Percentiles rank a stretch among this genome's conserved stretches.
Evolutionary conservation across 768 basidiomycete genomes (phyloP).

Genomic region (Boletus pseudopeckii): DNA sequence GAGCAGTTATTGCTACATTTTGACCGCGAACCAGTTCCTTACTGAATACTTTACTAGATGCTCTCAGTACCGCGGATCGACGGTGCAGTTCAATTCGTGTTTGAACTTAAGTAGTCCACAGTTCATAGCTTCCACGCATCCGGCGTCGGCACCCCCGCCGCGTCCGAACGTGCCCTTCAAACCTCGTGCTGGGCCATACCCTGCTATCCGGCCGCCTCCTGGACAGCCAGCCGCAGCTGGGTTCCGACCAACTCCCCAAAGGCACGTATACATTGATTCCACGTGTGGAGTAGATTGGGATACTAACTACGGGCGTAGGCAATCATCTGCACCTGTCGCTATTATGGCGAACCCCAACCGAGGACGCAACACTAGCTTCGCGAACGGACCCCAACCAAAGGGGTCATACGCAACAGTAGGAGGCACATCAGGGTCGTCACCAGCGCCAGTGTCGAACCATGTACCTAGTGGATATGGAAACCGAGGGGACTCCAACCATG

Average conservation of each 20-base stretch:
- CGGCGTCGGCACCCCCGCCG: slow-evolving; percentile 48
- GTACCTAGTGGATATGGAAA: neutral
- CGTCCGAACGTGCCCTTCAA: slow-evolving; percentile 54
- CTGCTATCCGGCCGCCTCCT: slow-evolving; percentile 50
- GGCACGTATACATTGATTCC: slow-evolving; percentile 7
- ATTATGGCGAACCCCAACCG: slow-evolving; percentile 79
- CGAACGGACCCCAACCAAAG: slow-evolving; percentile 8
- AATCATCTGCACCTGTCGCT: slow-evolving; percentile 47
- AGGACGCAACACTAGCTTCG: slow-evolving; percentile 29
- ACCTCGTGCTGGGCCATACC: slow-evolving; percentile 65
- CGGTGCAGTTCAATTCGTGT: slow-evolving; percentile 82
- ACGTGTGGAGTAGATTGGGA: neutral
- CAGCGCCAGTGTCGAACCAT: neutral
- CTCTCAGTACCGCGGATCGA: slow-evolving; percentile 88
- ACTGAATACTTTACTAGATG: slow-evolving; percentile 48
- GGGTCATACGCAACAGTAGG: slow-evolving; percentile 11
- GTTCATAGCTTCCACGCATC: slow-evolving; percentile 73
- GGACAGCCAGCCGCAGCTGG: slow-evolving; percentile 58
- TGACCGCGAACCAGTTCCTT: neutral
- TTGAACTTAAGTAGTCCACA: slow-evolving; percentile 86
- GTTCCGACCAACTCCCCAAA: slow-evolving; percentile 54
- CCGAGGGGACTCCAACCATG: neutral
- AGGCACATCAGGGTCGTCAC: neutral
- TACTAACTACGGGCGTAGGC: slow-evolving; percentile 12
- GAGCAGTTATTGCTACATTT: neutral